Evolutionary conservation across 2,329 filamentous ascomycete genomes (phyloP).

Genomic region (Talaromyces albobiverticillius): DNA sequence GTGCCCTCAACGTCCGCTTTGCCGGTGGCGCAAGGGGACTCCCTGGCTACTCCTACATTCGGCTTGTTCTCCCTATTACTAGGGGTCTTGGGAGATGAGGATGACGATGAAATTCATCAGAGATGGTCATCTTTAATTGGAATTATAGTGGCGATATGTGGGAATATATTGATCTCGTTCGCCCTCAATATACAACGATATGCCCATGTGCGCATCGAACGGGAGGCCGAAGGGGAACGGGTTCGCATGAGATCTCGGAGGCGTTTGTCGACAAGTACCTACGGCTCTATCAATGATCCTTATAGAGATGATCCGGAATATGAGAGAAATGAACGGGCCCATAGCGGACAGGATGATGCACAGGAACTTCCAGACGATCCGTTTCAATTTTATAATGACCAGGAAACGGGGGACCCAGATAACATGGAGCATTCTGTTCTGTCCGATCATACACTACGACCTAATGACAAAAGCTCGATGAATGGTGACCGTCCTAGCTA

Average conservation of each 20-base stretch:
- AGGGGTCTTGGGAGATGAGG: slow-evolving; percentile 15
- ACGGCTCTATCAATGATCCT: slow-evolving; percentile 41
- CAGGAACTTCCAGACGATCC: neutral
- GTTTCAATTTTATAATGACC: slow-evolving; percentile 15
- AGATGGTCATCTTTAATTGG: slow-evolving; percentile 90
- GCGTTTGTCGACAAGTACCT: slow-evolving; percentile 27
- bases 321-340: neutral
- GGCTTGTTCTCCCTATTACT: slow-evolving; percentile 17
- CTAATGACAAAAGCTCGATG: slow-evolving; percentile 20
- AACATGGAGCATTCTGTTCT: slow-evolving; percentile 30
- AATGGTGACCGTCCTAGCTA: slow-evolving; percentile 64
- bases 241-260: slow-evolving; percentile 42
- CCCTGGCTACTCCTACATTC: slow-evolving; percentile 19
- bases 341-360: slow-evolving; percentile 7
- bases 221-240: slow-evolving; percentile 61
- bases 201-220: slow-evolving; percentile 80
- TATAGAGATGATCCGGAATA: slow-evolving; percentile 16
- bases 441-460: slow-evolving; percentile 35
- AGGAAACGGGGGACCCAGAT: slow-evolving; percentile 24
- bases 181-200: slow-evolving; percentile 96
- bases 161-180: slow-evolving; percentile 91
- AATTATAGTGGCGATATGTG: slow-evolving; percentile 86
- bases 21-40: neutral
- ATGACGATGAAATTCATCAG: slow-evolving; percentile 19
- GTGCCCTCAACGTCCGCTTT: neutral